These are phyloP conservation scores for Pleurotus cornucopiae DNA, from an alignment of 768 basidiomycete species.

Conservation along the genomic window DNA sequence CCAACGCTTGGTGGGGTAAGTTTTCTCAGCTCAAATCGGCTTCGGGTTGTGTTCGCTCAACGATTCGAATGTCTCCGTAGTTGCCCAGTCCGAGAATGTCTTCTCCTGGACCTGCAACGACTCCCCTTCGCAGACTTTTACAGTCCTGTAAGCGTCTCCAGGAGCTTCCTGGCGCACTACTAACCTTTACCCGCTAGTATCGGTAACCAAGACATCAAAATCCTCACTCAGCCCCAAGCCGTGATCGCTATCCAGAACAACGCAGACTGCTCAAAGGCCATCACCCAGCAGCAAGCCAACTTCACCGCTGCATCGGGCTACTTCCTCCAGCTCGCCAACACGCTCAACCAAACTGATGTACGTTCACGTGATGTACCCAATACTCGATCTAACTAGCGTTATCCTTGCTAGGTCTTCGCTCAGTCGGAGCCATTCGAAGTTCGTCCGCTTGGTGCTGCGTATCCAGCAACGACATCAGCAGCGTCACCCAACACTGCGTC, in stretches of 20 bases:
- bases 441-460: constrained; percentile 49
- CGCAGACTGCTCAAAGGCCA: constrained; percentile 53
- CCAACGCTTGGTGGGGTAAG: constrained; percentile 60
- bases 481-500: constrained; percentile 19
- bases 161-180: background rate
- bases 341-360: constrained; percentile 49
- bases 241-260: constrained; percentile 49
- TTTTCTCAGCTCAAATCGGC: constrained; percentile 8
- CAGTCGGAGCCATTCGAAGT: constrained; percentile 55
- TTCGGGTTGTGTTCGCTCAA: background rate
- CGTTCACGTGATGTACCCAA: constrained; percentile 18
- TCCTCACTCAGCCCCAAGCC: constrained; percentile 38
- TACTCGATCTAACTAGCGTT: background rate
- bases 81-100: constrained; percentile 53
- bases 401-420: constrained; percentile 46
- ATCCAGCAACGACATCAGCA: constrained; percentile 37
- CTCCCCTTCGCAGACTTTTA: constrained; percentile 36
- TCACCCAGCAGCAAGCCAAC: constrained; percentile 42
- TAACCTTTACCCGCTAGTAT: constrained; percentile 26
- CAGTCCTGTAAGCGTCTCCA: constrained; percentile 42
- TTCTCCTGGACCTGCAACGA: constrained; percentile 54
- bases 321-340: constrained; percentile 45
- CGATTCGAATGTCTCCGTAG: constrained; percentile 25
- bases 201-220: constrained; percentile 34
- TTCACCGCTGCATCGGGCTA: constrained; percentile 42